Evolutionary conservation across 2,329 filamentous ascomycete species (phyloP).

Genomic region (Aspergillus arachidicola): DNA sequence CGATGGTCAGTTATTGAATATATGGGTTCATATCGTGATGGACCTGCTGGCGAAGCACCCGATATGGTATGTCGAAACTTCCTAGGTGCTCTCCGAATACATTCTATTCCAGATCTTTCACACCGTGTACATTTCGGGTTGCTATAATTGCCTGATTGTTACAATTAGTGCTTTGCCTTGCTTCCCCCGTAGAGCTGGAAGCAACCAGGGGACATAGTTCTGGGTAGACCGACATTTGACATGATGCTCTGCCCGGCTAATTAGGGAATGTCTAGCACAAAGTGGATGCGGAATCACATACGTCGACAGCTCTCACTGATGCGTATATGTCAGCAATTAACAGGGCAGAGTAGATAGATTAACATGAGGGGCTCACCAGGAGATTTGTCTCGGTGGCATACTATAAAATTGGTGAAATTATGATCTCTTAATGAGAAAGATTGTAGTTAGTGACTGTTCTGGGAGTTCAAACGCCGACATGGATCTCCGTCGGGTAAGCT

Average conservation of each 20-base stretch:
- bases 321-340: not conserved
- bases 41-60: not conserved
- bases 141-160: not conserved
- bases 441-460: not conserved
- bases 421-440: no score
- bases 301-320: not conserved
- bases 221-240: not conserved
- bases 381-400: not conserved
- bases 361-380: not conserved
- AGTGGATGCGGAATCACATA: not conserved
- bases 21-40: not conserved
- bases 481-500: not conserved
- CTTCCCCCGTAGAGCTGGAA: no score
- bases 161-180: not conserved
- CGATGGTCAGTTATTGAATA: not conserved
- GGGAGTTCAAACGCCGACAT: not conserved
- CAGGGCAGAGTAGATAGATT: not conserved
- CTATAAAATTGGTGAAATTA: not conserved
- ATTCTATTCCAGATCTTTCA: not conserved
- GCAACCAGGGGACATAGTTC: no score
- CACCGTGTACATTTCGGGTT: not conserved
- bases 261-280: not conserved
- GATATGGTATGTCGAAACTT: not conserved
- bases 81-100: not conserved
- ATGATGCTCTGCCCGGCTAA: not conserved